Conservation (phyloP, 2,329 filamentous ascomycete genomes). For the Ophiognomonia clavigignenti-juglandacearum region DNA sequence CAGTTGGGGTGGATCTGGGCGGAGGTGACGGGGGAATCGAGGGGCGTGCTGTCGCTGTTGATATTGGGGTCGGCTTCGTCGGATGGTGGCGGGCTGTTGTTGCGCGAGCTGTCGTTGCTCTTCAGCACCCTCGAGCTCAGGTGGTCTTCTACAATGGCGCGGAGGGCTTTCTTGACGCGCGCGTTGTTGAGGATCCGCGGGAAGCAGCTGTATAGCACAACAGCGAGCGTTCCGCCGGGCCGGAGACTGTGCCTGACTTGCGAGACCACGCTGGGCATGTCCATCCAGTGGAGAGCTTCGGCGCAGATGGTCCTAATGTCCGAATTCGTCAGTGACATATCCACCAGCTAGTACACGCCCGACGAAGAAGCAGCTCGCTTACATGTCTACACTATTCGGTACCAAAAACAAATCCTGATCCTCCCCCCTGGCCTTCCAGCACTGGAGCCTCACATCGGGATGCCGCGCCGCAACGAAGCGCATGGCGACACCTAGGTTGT, state of each 20-base stretch:
- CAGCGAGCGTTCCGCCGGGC: background rate
- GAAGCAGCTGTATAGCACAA: background rate
- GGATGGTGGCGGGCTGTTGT: background rate
- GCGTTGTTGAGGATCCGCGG: background rate
- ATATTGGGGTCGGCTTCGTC: background rate
- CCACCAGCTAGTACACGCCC: background rate
- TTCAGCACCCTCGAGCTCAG: background rate
- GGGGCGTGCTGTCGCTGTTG: background rate
- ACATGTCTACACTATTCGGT: background rate
- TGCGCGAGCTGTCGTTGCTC: background rate
- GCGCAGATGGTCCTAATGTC: background rate
- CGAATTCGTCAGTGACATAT: background rate
- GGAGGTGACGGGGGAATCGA: background rate
- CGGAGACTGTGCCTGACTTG: background rate
- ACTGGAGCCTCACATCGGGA: background rate
- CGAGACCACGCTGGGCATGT: background rate
- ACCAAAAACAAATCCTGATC: background rate
- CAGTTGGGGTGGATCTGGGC: background rate
- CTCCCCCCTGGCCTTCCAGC: background rate
- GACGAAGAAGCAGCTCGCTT: background rate
- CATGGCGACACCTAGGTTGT: background rate
- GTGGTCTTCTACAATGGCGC: background rate
- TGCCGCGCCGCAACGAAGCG: background rate
- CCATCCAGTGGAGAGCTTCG: background rate
- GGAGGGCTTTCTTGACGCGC: background rate